Percentiles rank a stretch among this genome's conserved stretches.
Conservation (phyloP, 2,329 filamentous ascomycete genomes). For the Colletotrichum sp. region DNA sequence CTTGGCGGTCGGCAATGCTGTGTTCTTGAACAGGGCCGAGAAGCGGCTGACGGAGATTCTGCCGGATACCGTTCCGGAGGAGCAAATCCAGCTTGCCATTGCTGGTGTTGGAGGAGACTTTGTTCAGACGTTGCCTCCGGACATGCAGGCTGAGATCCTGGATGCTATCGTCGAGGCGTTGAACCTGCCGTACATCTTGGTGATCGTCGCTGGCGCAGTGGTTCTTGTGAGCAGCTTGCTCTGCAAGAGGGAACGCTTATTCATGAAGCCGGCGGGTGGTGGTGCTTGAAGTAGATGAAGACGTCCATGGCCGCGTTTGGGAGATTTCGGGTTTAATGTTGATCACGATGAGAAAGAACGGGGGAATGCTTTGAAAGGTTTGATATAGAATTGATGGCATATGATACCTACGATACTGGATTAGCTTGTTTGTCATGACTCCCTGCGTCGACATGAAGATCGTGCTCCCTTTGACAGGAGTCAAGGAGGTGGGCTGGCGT, state of each 20-base stretch:
- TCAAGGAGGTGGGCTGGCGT: neutral
- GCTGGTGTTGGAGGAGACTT: conserved; percentile 17
- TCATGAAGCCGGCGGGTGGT: neutral
- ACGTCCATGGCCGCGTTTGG: neutral
- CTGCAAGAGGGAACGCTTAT: conserved; percentile 17
- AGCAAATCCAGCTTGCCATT: conserved; percentile 28
- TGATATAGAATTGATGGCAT: neutral
- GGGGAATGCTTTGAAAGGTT: accelerated
- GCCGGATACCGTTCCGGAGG: conserved; percentile 23
- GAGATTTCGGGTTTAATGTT: neutral
- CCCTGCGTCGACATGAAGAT: neutral
- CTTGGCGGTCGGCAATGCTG: conserved; percentile 17
- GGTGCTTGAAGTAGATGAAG: neutral
- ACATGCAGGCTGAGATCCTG: conserved; percentile 23
- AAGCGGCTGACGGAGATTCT: conserved; percentile 27
- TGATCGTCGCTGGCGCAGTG: conserved; percentile 42
- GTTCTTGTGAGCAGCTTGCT: conserved; percentile 29
- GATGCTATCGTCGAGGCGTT: conserved; percentile 28
- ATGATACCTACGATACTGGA: neutral
- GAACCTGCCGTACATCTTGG: conserved; percentile 20
- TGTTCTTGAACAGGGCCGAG: conserved; percentile 36
- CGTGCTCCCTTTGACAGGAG: neutral
- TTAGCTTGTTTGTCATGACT: neutral
- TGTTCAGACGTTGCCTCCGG: conserved; percentile 4
- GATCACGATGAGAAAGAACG: neutral